Evolutionary conservation across 257 asterid species (phyloP), one percentile per base, ranked within the genome.

Genomic region (Scutellaria barbata): DNA sequence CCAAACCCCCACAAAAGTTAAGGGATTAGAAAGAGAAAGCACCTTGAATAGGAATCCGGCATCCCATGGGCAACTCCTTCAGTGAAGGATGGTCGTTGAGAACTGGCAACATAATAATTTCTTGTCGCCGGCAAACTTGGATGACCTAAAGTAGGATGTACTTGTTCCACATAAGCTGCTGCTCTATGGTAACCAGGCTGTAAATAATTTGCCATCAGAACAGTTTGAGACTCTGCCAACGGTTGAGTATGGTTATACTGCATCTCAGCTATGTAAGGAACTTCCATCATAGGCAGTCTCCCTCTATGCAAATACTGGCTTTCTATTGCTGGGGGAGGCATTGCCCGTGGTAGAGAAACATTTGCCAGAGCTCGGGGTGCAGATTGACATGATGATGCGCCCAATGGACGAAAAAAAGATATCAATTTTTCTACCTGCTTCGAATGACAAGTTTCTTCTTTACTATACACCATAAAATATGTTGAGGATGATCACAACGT

Each of bases 371-470:
- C 70, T 54, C 39, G 79, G 39, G 76, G 68, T 64, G 48, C 58
- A 60, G 50, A 79, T 16, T 52, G 72, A 57, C 71, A 55, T 58
- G 85, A 66, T 45, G 85, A 66, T 42, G 64, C 77, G 63, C 40
- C 13, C 66, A 82, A 77, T 65, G 96, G 85, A 64, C 74, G 83
- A 77, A 88, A 88, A 33, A 87, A 61, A 39, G 92, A 85, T 66
- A 80, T 14, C 72, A 90, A 71, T 46, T 74, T 79, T 46, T 37
- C 73, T 63, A 90, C 96, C 96, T 90, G 82, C 66, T 70, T 56
- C 54, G 35, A 40, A 40, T 8, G 53, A 48, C 8, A 67, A 67
- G 41, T 43, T 54, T 30, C 47, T 42, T 25, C 20, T 42, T 55
- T 20, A 69, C 22, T 63, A 75, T 43, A 64, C 30, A 39, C 10